These are phyloP conservation scores for Pholiota conissans DNA, from an alignment of 768 basidiomycete species.

Conservation along the genomic window DNA sequence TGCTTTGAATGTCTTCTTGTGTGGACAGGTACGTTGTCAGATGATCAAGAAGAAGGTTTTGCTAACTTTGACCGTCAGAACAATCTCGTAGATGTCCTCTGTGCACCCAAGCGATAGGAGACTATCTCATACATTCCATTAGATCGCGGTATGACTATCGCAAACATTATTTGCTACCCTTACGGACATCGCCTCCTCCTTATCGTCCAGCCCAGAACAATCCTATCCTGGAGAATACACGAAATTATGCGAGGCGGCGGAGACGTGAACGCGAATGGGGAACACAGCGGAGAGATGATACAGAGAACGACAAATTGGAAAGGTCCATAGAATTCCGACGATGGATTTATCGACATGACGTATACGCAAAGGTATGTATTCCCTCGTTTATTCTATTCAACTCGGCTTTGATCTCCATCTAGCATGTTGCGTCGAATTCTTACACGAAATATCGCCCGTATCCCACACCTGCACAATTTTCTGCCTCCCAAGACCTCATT, in stretches of 20 bases:
- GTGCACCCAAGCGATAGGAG: slow-evolving; percentile 65
- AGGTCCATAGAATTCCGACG: slow-evolving; percentile 69
- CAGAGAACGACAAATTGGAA: slow-evolving; percentile 72
- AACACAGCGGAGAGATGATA: slow-evolving; percentile 47
- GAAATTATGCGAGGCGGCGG: slow-evolving; percentile 31
- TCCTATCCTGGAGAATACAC: slow-evolving; percentile 26
- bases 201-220: slow-evolving; percentile 25
- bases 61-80: slow-evolving; percentile 35
- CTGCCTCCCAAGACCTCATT: slow-evolving; percentile 72
- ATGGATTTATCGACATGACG: slow-evolving; percentile 77
- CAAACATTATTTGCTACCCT: slow-evolving; percentile 74
- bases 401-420: slow-evolving; percentile 9
- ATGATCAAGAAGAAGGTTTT: neutral
- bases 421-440: slow-evolving; percentile 91
- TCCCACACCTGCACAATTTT: slow-evolving; percentile 83
- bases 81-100: slow-evolving; percentile 81
- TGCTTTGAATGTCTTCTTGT: slow-evolving; percentile 89
- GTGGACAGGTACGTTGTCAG: slow-evolving; percentile 71
- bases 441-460: slow-evolving; percentile 88
- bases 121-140: slow-evolving; percentile 78
- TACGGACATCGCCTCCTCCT: slow-evolving; percentile 50
- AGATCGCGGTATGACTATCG: slow-evolving; percentile 79
- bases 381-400: slow-evolving; percentile 1
- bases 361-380: slow-evolving; percentile 80
- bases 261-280: slow-evolving; percentile 58